A percentile compares a stretch with the other conserved stretches of the same genome.
These are phyloP conservation scores for Setomelanomma holmii DNA, from an alignment of 2,329 filamentous ascomycete species.

Conservation along the genomic window DNA sequence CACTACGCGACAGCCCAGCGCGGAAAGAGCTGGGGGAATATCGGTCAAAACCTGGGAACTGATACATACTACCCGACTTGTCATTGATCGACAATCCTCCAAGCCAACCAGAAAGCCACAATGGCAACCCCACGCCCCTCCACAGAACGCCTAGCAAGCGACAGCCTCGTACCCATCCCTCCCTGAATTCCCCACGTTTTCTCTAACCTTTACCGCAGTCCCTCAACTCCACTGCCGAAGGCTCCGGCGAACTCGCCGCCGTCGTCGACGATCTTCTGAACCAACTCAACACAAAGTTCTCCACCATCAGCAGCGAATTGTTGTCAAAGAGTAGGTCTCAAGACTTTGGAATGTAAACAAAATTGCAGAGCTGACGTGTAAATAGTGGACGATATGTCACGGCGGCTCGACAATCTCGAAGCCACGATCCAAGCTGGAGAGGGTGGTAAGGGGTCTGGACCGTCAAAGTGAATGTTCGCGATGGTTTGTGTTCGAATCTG, in stretches of 20 bases:
- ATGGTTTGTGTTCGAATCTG: too few species aligned
- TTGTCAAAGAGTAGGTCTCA: constrained; percentile 78
- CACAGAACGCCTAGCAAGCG: constrained; percentile 31
- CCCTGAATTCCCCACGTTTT: constrained; percentile 1
- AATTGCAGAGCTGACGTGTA: constrained; percentile 1
- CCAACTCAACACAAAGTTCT: constrained; percentile 84
- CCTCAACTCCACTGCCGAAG: constrained; percentile 30
- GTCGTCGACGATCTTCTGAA: constrained; percentile 89
- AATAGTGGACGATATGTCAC: constrained; percentile 94
- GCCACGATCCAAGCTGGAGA: constrained; percentile 69
- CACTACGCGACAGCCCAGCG: too few species aligned
- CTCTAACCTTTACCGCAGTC: constrained; percentile 18
- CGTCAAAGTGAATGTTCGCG: constrained; percentile 31
- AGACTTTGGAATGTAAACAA: background rate
- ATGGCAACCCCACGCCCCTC: constrained; percentile 32
- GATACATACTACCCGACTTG: background rate
- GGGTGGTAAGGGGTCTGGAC: constrained; percentile 37
- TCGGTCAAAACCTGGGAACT: too few species aligned
- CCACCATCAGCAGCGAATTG: constrained; percentile 82
- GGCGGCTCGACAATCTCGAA: constrained; percentile 83
- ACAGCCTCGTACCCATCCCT: constrained; percentile 23
- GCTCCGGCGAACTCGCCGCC: constrained; percentile 69
- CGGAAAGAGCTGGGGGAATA: too few species aligned
- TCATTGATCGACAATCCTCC: too few species aligned
- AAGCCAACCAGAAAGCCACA: too few species aligned